phyloP scores from a whole-genome alignment of 192 early-diverging fungal species.

The Umbelopsis isabellina region DNA sequence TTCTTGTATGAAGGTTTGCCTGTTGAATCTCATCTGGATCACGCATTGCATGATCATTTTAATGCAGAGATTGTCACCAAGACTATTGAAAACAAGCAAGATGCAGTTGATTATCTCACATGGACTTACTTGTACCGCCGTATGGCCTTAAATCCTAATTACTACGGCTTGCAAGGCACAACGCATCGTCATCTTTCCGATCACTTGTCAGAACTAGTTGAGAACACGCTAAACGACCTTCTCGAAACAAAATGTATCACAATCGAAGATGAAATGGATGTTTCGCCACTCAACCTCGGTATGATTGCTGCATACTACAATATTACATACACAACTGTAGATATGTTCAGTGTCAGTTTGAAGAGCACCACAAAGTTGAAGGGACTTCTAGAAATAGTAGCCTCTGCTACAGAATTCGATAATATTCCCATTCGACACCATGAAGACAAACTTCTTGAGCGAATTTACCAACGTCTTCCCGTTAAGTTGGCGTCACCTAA shows the following conservation, averaged over 20 bases:
- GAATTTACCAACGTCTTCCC: slow-evolving; percentile 76
- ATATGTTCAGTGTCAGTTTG: slow-evolving; percentile 65
- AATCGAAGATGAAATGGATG: slow-evolving; percentile 63
- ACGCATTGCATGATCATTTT: slow-evolving; percentile 82
- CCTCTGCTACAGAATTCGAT: slow-evolving; percentile 84
- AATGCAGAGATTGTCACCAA: slow-evolving; percentile 94
- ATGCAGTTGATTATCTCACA: slow-evolving; percentile 92
- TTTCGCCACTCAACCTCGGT: slow-evolving; percentile 77
- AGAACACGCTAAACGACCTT: slow-evolving; percentile 71
- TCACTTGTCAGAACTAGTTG: slow-evolving; percentile 82
- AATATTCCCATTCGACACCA: slow-evolving; percentile 95
- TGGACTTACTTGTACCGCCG: slow-evolving; percentile 97
- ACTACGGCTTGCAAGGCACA: slow-evolving; percentile 86
- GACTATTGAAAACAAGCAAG: slow-evolving; percentile 87
- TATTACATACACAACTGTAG: slow-evolving; percentile 81
- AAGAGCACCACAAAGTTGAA: slow-evolving; percentile 49
- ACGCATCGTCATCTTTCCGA: slow-evolving; percentile 67
- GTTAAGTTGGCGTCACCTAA: slow-evolving; percentile 55
- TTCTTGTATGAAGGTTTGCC: slow-evolving; percentile 96
- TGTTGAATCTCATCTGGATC: slow-evolving; percentile 83
- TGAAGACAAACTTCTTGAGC: slow-evolving; percentile 89
- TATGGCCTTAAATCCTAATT: slow-evolving; percentile 91
- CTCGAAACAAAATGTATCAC: slow-evolving; percentile 74
- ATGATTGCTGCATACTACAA: slow-evolving; percentile 93
- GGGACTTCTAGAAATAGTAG: slow-evolving; percentile 75